These are phyloP conservation scores for Populus davidiana DNA, from an alignment of 345 rosid genomes.

Conservation along the genomic window DNA sequence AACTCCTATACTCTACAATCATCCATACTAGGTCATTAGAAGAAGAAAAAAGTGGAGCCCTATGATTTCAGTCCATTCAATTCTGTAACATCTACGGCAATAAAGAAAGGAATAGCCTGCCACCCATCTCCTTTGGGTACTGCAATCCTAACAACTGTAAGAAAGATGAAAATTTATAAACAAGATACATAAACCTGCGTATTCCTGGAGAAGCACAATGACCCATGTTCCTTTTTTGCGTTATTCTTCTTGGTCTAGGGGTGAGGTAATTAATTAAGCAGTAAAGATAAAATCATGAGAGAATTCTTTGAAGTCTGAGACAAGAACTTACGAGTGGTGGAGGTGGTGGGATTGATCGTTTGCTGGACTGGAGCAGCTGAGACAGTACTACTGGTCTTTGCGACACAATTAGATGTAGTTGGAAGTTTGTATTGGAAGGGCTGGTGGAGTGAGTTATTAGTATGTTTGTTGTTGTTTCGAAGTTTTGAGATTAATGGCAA, in stretches of 20 bases:
- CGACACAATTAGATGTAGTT: constrained; percentile 10
- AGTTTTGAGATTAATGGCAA: constrained; percentile 24
- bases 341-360: constrained; percentile 10
- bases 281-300: neutral
- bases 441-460: neutral
- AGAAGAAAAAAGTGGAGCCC: neutral
- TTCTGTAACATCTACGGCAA: too few species aligned
- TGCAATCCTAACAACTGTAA: too few species aligned
- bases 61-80: neutral
- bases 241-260: neutral
- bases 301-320: neutral
- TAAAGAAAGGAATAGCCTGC: too few species aligned
- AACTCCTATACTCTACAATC: neutral
- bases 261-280: neutral
- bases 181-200: neutral
- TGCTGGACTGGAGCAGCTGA: constrained; percentile 21
- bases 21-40: too few species aligned
- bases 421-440: neutral
- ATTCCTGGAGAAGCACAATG: neutral
- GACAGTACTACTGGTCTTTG: constrained; percentile 7
- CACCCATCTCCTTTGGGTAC: too few species aligned
- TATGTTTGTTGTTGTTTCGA: neutral
- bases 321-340: constrained; percentile 19
- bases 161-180: too few species aligned
- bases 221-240: neutral